These are phyloP conservation scores for Melaleuca quinquenervia DNA, from an alignment of 345 rosid genomes.

Conservation along the genomic window DNA sequence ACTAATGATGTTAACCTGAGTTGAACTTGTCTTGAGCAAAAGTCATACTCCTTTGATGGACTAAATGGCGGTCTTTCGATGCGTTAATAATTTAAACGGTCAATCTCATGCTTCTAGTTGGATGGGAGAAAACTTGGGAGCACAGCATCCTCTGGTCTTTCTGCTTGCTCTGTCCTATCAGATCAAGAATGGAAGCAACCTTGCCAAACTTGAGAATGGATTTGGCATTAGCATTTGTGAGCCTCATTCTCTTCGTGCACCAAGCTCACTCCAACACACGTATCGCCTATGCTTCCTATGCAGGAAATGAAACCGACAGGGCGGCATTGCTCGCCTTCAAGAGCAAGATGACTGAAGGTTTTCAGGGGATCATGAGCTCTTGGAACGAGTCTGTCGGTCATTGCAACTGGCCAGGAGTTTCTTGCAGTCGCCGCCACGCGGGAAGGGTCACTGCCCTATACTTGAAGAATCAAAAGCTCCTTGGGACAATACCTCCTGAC, in stretches of 20 bases:
- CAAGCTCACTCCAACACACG: background rate
- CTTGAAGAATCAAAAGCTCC: background rate
- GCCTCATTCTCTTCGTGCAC: background rate
- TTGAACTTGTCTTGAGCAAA: background rate
- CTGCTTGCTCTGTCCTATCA: rapidly evolving
- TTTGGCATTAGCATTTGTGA: rapidly evolving
- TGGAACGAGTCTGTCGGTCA: background rate
- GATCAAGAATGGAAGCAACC: background rate
- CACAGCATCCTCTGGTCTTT: background rate
- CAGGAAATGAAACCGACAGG: rapidly evolving
- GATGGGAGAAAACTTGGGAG: background rate
- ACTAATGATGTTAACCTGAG: rapidly evolving
- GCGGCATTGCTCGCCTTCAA: background rate
- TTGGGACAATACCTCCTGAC: background rate
- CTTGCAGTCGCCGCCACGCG: rapidly evolving
- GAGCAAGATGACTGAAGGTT: background rate
- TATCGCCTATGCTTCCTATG: background rate
- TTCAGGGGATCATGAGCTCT: background rate
- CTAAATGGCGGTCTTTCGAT: background rate
- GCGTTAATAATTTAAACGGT: background rate
- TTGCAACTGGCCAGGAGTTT: background rate
- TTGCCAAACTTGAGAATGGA: background rate
- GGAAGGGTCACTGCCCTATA: rapidly evolving
- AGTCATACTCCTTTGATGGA: background rate
- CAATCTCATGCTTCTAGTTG: background rate